phyloP scores from a whole-genome alignment of 352 stramenopile genomes.

The Globisporangium cederbergense region DNA sequence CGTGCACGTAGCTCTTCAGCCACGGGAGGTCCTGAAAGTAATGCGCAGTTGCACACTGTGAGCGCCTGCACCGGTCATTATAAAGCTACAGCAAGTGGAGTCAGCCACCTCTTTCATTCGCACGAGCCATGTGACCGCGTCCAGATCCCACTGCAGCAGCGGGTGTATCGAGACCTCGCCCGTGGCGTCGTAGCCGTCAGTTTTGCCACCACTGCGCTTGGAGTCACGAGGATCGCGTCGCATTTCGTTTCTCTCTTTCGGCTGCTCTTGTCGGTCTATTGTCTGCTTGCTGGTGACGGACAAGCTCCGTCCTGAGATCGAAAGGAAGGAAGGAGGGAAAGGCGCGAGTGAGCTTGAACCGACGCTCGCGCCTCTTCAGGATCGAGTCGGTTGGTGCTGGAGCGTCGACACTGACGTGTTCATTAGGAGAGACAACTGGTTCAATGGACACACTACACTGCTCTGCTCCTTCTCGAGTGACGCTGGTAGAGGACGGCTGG shows the following conservation, averaged over 20 bases:
- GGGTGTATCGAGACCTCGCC: conserved; percentile 26
- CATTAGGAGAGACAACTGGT: not conserved
- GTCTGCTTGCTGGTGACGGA: not conserved
- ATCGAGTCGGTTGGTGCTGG: not conserved
- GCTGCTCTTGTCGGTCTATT: not conserved
- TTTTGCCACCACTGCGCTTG: not conserved
- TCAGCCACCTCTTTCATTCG: conserved; percentile 33
- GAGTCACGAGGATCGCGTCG: not conserved
- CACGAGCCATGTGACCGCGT: conserved; percentile 32
- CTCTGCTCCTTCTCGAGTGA: too few relatives aligned
- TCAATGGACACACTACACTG: not conserved
- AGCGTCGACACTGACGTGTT: not conserved
- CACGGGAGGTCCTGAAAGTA: conserved; percentile 21
- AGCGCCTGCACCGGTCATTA: too few relatives aligned
- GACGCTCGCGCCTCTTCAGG: not conserved
- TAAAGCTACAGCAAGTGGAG: not conserved
- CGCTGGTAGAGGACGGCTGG: too few relatives aligned
- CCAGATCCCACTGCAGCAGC: conserved; percentile 57
- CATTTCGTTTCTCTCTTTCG: not conserved
- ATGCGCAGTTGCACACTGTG: too few relatives aligned
- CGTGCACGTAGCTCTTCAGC: conserved; percentile 37
- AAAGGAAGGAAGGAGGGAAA: not conserved
- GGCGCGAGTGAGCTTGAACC: not conserved
- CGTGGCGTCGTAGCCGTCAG: not conserved
- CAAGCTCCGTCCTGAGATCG: not conserved